Percentiles rank a stretch among this genome's conserved stretches.
Conservation (phyloP, 2,329 filamentous ascomycete species). For the Claviceps monticola region DNA sequence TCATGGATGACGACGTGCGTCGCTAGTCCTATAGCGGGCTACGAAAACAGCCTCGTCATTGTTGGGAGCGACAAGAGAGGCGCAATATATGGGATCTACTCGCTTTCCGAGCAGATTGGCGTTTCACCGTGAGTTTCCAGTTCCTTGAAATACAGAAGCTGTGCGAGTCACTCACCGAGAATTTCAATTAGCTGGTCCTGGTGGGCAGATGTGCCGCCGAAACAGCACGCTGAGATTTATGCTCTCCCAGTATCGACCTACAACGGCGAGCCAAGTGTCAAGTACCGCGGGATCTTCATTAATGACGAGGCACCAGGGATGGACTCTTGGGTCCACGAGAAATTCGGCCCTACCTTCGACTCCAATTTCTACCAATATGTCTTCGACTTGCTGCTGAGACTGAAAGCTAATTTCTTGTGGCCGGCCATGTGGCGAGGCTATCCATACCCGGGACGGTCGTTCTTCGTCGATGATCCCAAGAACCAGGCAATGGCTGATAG, state of each 20-base stretch:
- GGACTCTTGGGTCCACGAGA: slow-evolving; percentile 40
- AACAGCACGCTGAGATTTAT: slow-evolving; percentile 32
- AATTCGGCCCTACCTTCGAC: slow-evolving; percentile 33
- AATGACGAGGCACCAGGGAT: slow-evolving; percentile 37
- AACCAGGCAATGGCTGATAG: slow-evolving; percentile 46
- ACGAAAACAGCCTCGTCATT: slow-evolving; percentile 36
- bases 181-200: slow-evolving; percentile 40
- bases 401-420: slow-evolving; percentile 52
- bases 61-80: slow-evolving; percentile 44
- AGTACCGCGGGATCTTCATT: slow-evolving; percentile 48
- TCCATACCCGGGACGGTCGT: slow-evolving; percentile 36
- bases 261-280: slow-evolving; percentile 37
- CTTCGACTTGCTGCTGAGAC: slow-evolving; percentile 47
- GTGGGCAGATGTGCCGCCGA: slow-evolving; percentile 43
- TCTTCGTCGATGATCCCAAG: slow-evolving; percentile 46
- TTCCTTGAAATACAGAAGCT: not conserved
- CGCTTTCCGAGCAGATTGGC: slow-evolving; percentile 46
- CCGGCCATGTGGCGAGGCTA: slow-evolving; percentile 49
- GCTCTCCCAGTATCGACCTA: slow-evolving; percentile 22
- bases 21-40: slow-evolving; percentile 27
- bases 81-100: slow-evolving; percentile 47
- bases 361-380: slow-evolving; percentile 46
- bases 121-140: slow-evolving; percentile 31
- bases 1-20: slow-evolving; percentile 36
- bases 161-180: not conserved